Evolutionary conservation across 2,329 filamentous ascomycete genomes (phyloP), one percentile per base, ranked within the genome.

Genomic region (Pseudogymnoascus sp.): DNA sequence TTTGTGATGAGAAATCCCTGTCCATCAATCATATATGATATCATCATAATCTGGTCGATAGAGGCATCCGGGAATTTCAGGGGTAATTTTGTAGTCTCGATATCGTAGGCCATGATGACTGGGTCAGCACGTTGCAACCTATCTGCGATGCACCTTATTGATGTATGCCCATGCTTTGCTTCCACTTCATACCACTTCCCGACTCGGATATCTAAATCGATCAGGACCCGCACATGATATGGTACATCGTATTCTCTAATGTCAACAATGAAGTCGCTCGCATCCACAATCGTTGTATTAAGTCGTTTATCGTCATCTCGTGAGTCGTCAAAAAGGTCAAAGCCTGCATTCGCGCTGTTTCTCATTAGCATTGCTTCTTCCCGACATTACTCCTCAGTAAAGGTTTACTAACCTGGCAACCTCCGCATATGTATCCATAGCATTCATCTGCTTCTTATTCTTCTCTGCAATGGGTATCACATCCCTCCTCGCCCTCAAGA

Each of bases 1-100:
- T 99, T 99, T 4, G 95, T 99, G 75, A 99, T 98, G 37, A 99
- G 81, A 70, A 98, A 99, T 4, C 95, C 95, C 76, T 96, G 93
- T 0, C 95, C 96, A 70, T 99, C 95, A 71, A 99, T 98, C 96
- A 99, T 99, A 79, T 99, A 99, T 33, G 96, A 99, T 75, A 99
- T 93, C 95, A 99, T 99, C 93, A 99, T 99, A 72, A 99, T 89
- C 74, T 96, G 93, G 77, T 99, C 95, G 66, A 96, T 88, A 3
- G 92, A 84, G 1, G 95, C 88, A 73, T 99, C 96, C 26, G 95
- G 96, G 70, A 99, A 99, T 75, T 99, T 99, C 62, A 99, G 81
- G 1, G 96, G 95, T 14, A 95, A 81, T 73, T 99, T 99, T 4
- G 91, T 93, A 2, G 95, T 99, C 77, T 99, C 95, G 72, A 99